These are phyloP conservation scores for Rhizopogon rudus DNA, from an alignment of 768 basidiomycete species.

Conservation along the genomic window DNA sequence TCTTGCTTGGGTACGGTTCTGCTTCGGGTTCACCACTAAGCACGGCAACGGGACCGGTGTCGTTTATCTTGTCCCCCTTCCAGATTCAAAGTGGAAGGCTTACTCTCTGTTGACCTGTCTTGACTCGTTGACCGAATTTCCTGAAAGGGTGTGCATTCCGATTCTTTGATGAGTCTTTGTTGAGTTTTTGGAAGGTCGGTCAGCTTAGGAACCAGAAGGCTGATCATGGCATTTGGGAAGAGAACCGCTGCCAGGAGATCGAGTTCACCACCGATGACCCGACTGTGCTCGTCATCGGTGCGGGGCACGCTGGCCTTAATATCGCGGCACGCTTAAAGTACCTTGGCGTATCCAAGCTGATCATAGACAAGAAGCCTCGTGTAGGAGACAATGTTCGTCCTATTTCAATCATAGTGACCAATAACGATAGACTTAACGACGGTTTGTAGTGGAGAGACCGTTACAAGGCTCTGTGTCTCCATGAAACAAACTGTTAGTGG, in stretches of 20 bases:
- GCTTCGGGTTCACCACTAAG: conserved; percentile 50
- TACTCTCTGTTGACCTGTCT: conserved; percentile 57
- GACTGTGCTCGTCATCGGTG: conserved; percentile 58
- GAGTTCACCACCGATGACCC: conserved; percentile 47
- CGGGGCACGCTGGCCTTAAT: conserved; percentile 58
- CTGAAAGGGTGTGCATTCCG: conserved; percentile 34
- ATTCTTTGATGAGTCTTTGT: neutral
- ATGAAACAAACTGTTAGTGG: too few relatives aligned
- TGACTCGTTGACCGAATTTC: conserved; percentile 51
- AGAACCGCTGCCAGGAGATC: conserved; percentile 34
- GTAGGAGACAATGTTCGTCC: conserved; percentile 41
- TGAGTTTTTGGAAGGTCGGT: neutral
- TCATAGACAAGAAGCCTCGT: conserved; percentile 48
- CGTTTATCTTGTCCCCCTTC: conserved; percentile 46
- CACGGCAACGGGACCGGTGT: conserved; percentile 49
- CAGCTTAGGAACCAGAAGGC: conserved; percentile 4
- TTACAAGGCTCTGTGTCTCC: too few relatives aligned
- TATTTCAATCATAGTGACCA: too few relatives aligned
- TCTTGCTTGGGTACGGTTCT: conserved; percentile 49
- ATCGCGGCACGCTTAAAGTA: conserved; percentile 62
- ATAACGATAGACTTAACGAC: too few relatives aligned
- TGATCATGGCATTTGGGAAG: conserved; percentile 54
- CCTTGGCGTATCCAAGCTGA: conserved; percentile 49
- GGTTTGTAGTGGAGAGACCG: too few relatives aligned
- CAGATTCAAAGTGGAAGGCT: conserved; percentile 50